Evolutionary conservation across 805 yeast genomes (phyloP), one percentile per base, ranked within the genome.

Genomic region (Gaillardinia entomophila): DNA sequence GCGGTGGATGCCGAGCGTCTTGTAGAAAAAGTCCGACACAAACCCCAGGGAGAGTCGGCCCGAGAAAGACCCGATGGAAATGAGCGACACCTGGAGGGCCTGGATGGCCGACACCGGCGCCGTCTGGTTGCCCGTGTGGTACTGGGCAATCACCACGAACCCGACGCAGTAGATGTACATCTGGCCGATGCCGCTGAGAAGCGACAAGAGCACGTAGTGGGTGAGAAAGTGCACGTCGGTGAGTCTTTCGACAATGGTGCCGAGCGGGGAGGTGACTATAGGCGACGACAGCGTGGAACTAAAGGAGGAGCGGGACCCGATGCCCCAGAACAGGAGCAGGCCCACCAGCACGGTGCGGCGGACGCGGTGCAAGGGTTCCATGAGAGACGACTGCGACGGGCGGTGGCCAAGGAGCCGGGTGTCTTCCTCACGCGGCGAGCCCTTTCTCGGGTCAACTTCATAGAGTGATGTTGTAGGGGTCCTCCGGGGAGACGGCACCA

Each of bases 101-200:
- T 82, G 90, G 12, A 74, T 62, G 4, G 71, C 62, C 1, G 73
- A 64, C 0, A 65, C 53, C 11, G 66, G 58, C 16, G 42, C 31
- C 5, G 41, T 31, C 6, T 19, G 6, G 10, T 19, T 10, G 10
- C 6, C 6, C 6, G 10, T 19, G 10, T 6, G 10, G 22, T 19
- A 19, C 36, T 65, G 71, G 2, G 72, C 69, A 3, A 57, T 51
- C 7, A 80, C 82, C n/a, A 83, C 68, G 46, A 77, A 82, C 0
- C 94, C 94, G 23, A 83, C 79, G 2, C 83, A 71, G 47, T 69
- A 83, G 17, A 83, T 82, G 48, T 82, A 83, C 53, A 75, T 72
- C 50, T 82, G 89, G 3, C 88, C 84, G 27, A 77, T 62, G 1
- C 85, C 80, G 48, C 79, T 73, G 27, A 75, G 55, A 4, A 73